Percentiles rank a stretch among this genome's conserved stretches.
Conservation (phyloP, 129 eudicot species). For the sunflower (Helianthus annuus) region HanXRQr2.0-SUNRISE NC_035436.2:203444419-203444918, state of each 20-base stretch:
- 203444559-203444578: conserved; percentile 21
- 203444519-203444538: conserved; percentile 34
- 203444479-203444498: conserved; percentile 42
- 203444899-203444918: no score
- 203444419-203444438: conserved; percentile 24
- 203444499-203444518: conserved; percentile 17
- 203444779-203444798: no score
- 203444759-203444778: no score
- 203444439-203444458: conserved; percentile 31
- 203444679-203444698: no score
- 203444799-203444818: no score
- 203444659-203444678: no score
- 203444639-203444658: background rate
- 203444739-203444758: no score
- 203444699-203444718: background rate
- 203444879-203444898: no score
- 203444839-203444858: no score
- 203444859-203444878: no score
- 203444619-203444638: conserved; percentile 17
- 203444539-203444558: conserved; percentile 29
- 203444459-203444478: conserved; percentile 25
- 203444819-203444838: no score
- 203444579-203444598: conserved; percentile 14
- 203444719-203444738: no score
- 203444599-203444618: background rate